Base-by-base conservation (phyloP, 2,329 filamentous ascomycete species). In the Neopestalotiopsis rosae region DNA sequence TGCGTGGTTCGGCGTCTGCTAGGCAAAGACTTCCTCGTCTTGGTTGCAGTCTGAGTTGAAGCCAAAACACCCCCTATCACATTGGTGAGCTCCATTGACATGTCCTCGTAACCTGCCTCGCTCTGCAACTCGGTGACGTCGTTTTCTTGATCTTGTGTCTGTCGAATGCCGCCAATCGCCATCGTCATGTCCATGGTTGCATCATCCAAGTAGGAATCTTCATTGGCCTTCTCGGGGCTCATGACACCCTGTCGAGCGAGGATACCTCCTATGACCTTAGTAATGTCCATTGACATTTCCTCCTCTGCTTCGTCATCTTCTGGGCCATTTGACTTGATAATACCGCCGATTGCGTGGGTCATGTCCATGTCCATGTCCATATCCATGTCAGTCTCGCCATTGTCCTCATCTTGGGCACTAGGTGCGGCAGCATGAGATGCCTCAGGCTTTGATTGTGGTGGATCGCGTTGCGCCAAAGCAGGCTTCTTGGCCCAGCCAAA, bases 241-340 rank as follows among this genome's bases (percentile, higher is more conserved):
- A 69, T 76, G 70, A n/a, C 73, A 71, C 68, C 73, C 75, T 67
- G 75, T 62, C 82, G 85, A 5, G 86, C 82, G 24, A 97, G 80
- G 67, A 98, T 98, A 3, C 91, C 89, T 9, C 95, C 95, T 66
- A 97, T 85, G 9, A 90, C 93, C 67, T 89, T 90, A 1, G 95
- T 98, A 7, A 98, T 93, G 74, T 98, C 95, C 95, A 98, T 98
- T 28, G 94, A 96, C 86, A 97, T 91, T 52, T 95, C 93, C 71
- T 89, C 88, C 24, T 88, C 86, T 30, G 86, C 82, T 17, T 80
- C 78, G 13, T 84, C 83, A 13, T 87, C 84, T 5, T 81, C 77
- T 30, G 84, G 76, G 65, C 84, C 66, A 45, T 72, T 68, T 30
- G 73, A 70, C 70, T 77, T 79, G 52, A 87, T 75, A 58, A 90